phyloP scores from a whole-genome alignment of 1,284 basidiomycete genomes.

The Cryptococcus amylolentus region DNA sequence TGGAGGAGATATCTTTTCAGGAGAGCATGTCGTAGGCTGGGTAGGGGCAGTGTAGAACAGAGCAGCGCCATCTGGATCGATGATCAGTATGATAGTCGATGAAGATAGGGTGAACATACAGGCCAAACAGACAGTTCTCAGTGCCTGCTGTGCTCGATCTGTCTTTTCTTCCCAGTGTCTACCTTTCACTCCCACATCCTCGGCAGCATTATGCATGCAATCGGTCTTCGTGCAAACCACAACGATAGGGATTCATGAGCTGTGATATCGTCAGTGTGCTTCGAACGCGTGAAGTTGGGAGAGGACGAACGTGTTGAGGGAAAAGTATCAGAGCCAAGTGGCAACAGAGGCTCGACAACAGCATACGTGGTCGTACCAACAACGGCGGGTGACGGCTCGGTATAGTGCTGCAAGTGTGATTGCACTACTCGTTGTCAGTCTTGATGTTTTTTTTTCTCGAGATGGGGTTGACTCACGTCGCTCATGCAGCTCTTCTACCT shows the following conservation, averaged over 20 bases:
- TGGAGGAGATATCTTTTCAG: conserved; percentile 83
- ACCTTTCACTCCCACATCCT: conserved; percentile 57
- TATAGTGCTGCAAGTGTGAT: conserved; percentile 79
- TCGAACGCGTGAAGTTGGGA: neutral
- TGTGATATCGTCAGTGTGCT: conserved; percentile 14
- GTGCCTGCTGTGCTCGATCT: conserved; percentile 89
- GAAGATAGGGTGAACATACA: conserved; percentile 58
- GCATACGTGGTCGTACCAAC: conserved; percentile 22
- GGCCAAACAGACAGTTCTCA: conserved; percentile 85
- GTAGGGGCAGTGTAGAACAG: conserved; percentile 83
- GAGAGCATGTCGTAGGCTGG: conserved; percentile 68
- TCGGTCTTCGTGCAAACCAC: conserved; percentile 91
- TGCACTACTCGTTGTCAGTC: conserved; percentile 60
- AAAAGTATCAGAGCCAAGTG: conserved; percentile 71
- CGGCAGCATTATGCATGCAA: conserved; percentile 72
- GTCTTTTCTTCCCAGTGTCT: conserved; percentile 91
- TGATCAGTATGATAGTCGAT: neutral
- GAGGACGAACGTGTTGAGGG: conserved; percentile 59
- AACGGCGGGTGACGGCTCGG: conserved; percentile 67
- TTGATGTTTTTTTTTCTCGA: neutral
- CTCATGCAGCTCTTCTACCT: conserved; percentile 76
- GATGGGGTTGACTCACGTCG: conserved; percentile 59
- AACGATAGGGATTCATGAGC: conserved; percentile 76
- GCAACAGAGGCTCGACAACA: conserved; percentile 59
- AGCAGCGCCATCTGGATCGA: conserved; percentile 72